These are phyloP conservation scores for Coelastrella sp. DNA, from an alignment of 139 green algal genomes.

Conservation along the genomic window DNA sequence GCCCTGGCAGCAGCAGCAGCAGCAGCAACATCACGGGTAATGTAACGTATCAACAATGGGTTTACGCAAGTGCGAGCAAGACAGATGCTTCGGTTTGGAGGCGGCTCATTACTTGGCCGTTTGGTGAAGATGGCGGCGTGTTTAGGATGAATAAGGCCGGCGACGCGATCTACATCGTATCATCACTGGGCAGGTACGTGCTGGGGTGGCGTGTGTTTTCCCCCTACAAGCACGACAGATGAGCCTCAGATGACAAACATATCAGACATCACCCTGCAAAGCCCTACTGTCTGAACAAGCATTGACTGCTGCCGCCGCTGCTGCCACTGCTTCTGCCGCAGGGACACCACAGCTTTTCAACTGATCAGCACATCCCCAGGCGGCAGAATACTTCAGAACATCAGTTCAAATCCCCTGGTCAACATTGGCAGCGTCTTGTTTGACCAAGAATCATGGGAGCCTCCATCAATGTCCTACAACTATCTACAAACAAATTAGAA, in stretches of 20 bases:
- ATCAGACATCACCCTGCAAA: no score
- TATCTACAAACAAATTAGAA: slow-evolving; percentile 28
- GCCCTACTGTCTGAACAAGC: no score
- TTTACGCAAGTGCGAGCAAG: slow-evolving; percentile 21
- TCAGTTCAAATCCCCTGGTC: slow-evolving; percentile 22
- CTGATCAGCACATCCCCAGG: background rate
- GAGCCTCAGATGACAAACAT: no score
- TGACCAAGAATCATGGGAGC: slow-evolving; percentile 17
- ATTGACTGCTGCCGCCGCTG: slow-evolving; percentile 2
- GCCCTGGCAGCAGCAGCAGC: background rate
- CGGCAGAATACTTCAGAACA: background rate
- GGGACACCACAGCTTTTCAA: slow-evolving; percentile 37
- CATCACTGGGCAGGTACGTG: slow-evolving; percentile 19
- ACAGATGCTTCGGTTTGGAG: background rate
- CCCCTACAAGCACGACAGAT: no score
- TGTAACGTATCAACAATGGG: slow-evolving; percentile 5
- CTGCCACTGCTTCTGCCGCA: background rate
- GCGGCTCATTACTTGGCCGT: slow-evolving; percentile 20
- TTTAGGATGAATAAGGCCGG: slow-evolving; percentile 35
- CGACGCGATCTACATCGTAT: slow-evolving; percentile 13
- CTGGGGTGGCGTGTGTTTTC: no score
- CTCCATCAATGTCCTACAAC: slow-evolving; percentile 8
- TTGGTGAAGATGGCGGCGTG: slow-evolving; percentile 43
- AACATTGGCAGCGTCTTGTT: slow-evolving; percentile 29
- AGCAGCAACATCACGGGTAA: background rate